Percentiles rank a stretch among this genome's conserved stretches.
phyloP scores from a whole-genome alignment of 305 asterid species.

The Fraxinus floribunda region DNA sequence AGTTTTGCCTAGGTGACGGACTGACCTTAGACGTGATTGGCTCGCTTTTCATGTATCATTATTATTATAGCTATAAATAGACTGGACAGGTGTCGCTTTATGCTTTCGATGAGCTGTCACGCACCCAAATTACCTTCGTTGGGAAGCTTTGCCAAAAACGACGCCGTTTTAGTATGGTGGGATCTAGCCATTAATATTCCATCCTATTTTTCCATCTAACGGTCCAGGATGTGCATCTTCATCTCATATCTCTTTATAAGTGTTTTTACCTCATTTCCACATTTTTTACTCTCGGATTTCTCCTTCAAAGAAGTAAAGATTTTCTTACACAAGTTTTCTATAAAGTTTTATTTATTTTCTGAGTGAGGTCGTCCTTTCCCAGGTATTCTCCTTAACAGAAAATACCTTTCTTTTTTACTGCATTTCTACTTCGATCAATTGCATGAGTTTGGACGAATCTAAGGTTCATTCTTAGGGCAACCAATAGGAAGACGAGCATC shows the following conservation, averaged over 20 bases:
- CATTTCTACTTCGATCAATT: neutral
- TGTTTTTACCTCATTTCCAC: neutral
- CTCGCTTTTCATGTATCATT: neutral
- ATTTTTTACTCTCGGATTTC: neutral
- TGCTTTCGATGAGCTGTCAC: neutral
- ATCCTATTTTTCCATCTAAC: neutral
- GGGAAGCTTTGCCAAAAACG: neutral
- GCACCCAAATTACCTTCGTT: neutral
- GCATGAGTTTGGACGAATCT: neutral
- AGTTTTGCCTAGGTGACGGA: neutral
- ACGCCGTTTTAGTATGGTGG: neutral
- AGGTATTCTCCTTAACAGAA: neutral
- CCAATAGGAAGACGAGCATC: neutral
- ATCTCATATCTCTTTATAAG: neutral
- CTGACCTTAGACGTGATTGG: neutral
- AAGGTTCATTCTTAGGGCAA: neutral
- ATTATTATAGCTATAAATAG: neutral
- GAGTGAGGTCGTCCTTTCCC: neutral
- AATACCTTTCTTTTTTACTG: neutral
- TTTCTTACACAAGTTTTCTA: neutral
- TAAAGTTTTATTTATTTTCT: too few species aligned
- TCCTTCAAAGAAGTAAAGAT: neutral
- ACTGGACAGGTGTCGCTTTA: neutral
- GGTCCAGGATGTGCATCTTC: neutral
- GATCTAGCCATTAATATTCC: neutral